Percentiles rank a stretch among this genome's conserved stretches.
Conservation (phyloP, 176 grass and related monocot genomes). For the Rhynchospora tenuis region DNA sequence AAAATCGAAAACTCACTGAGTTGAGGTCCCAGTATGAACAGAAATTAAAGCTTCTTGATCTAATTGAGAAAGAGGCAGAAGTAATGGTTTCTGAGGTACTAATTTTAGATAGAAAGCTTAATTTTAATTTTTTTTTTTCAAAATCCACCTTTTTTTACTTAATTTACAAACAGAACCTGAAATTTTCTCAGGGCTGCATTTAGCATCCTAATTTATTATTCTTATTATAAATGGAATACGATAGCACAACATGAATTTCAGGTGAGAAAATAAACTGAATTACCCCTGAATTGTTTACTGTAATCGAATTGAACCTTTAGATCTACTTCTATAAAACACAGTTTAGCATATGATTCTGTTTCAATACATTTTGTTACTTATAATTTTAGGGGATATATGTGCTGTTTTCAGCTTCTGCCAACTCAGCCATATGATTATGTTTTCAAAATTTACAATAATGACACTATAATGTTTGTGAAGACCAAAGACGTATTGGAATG, state of each 20-base stretch:
- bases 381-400: background rate
- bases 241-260: background rate
- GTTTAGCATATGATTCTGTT: background rate
- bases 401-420: background rate
- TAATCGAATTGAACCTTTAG: background rate
- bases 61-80: constrained; percentile 45
- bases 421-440: background rate
- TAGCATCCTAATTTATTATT: background rate
- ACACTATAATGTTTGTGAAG: background rate
- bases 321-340: background rate
- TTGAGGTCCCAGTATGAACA: constrained; percentile 52
- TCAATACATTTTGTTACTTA: background rate
- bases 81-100: constrained; percentile 44
- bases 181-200: background rate
- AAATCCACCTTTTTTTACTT: background rate
- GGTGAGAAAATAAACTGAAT: background rate
- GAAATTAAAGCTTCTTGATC: constrained; percentile 42
- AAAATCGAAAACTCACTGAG: constrained; percentile 40
- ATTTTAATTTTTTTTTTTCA: constrained; percentile 15
- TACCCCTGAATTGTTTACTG: background rate
- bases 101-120: constrained; percentile 9
- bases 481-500: background rate
- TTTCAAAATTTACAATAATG: background rate
- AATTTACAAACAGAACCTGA: background rate
- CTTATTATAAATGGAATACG: background rate